phyloP scores from a whole-genome alignment of 805 yeast genomes.

The Barnettozyma californica region DNA sequence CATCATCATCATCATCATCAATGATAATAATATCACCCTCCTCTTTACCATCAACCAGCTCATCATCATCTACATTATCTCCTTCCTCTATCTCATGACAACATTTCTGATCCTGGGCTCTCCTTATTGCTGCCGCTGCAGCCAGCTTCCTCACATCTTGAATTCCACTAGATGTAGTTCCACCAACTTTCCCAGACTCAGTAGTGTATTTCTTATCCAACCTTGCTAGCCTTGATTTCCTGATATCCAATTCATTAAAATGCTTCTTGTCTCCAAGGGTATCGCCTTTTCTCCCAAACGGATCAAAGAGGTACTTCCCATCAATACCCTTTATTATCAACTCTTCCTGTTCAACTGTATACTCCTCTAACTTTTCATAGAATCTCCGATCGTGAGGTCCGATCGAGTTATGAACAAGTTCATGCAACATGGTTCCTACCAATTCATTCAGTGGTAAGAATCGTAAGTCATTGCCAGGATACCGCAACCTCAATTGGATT shows the following conservation, averaged over 20 bases:
- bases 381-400: conserved; percentile 81
- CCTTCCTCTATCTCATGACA: conserved; percentile 31
- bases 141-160: conserved; percentile 38
- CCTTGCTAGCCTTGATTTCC: conserved; percentile 38
- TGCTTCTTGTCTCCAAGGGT: conserved; percentile 32
- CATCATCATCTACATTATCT: conserved; percentile 40
- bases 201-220: conserved; percentile 25
- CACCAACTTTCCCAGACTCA: conserved; percentile 16
- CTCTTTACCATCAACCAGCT: conserved; percentile 27
- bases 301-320: conserved; percentile 4
- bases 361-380: conserved; percentile 57
- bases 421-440: conserved; percentile 84
- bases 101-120: conserved; percentile 48
- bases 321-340: conserved; percentile 33
- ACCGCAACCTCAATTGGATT: conserved; percentile 66
- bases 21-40: conserved; percentile 4
- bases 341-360: conserved; percentile 34
- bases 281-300: conserved; percentile 14
- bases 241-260: conserved; percentile 25
- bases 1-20: conserved; percentile 3
- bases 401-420: conserved; percentile 69
- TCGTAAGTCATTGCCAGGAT: conserved; percentile 40
- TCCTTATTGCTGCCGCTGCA: conserved; percentile 57
- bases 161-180: conserved; percentile 3
- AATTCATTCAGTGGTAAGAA: conserved; percentile 64